Evolutionary conservation across 768 basidiomycete species (phyloP), one percentile per base, ranked within the genome.

Genomic region (Kwoniella bestiolae): DNA sequence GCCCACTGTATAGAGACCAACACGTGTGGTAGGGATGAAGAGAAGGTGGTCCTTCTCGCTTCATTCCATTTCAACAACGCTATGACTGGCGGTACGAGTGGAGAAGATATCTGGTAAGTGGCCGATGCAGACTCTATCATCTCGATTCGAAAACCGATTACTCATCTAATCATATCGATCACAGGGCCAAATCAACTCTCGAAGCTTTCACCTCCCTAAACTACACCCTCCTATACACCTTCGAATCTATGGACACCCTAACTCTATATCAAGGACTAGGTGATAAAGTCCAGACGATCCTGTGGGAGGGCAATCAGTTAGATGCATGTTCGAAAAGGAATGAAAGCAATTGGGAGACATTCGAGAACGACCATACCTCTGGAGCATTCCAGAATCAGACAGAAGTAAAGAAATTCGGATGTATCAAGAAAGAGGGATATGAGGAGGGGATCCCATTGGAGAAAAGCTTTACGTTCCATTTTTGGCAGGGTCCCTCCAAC

Each of bases 381-480:
- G 70, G 70, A n/a, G 53, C 25, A 29, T 70, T 61, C 45, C 70
- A 70, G 34, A 58, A 41, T n/a, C 3, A 23, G 6, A 32, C 34
- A 8, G 12, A 21, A 16, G 6, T 8, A 6, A 29, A 47, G 7
- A 56, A 35, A 38, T 67, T 60, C 51, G 65, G 73, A 23, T 75
- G 74, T 55, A 65, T 66, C 38, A 70, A 65, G 60, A 57, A 41
- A 28, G 25, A 50, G 29, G 74, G 67, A 8, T 70, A 60, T 34
- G 63, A 69, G 34, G 64, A 70, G 6, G 74, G 74, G 1, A 66
- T 75, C 2, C 74, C 74, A 8, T 21, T 72, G 5, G 67, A 65
- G 55, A 75, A 75, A 52, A 65, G 60, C 32, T 72, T 71, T 34
- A 55, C 60, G 3, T 72, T 72, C 45, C 74, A 75, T 59, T 75